Evolutionary conservation across 192 early-diverging fungal species (phyloP), one percentile per base, ranked within the genome.

Genomic region (Podila epicladia): DNA sequence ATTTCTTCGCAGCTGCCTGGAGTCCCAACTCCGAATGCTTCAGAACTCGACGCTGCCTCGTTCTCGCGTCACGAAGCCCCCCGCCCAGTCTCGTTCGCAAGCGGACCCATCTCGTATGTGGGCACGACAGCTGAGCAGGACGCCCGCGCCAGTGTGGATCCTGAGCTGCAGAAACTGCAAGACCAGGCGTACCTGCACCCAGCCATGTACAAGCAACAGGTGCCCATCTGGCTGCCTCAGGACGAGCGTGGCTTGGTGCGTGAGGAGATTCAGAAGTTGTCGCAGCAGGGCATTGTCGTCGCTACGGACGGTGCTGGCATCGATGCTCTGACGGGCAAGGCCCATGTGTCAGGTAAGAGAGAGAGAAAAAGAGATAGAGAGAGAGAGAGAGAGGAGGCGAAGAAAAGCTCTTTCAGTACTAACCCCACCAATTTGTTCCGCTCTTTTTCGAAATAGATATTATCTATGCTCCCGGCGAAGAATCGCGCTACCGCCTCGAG

Each of bases 121-220:
- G 62, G 13, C 33, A 17, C 17, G 20, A n/a, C 29, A 2, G 4
- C 62, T 33, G 62, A 63, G 33, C 31, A 9, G 35, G 62, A 38
- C 20, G 8, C 62, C 7, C 58, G 28, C 33, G 38, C 9, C 12
- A 49, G 50, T 0, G 61, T 66, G 8, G 76, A 72, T 9, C 59
- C 62, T 0, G 69, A 65, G n/a, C 55, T 80, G 38, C 33, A 49
- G 15, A 50, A 45, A 8, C 50, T 80, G 6, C 77, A 80, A n/a
- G 71, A 80, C 24, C 77, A 80, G 35, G 77, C 77, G 1, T 80
- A 80, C 49, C 64, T 32, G 24, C 77, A 80, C 32, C 77, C 77
- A 4, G 66, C 77, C 1, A 19, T 64, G 4, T 80, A 80, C 45
- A 73, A 41, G 7, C 60, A 13, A 5, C 77, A 80, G 66, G 62